Conservation (phyloP, 768 basidiomycete genomes). For the Hortiboletus flavorubellus region DNA sequence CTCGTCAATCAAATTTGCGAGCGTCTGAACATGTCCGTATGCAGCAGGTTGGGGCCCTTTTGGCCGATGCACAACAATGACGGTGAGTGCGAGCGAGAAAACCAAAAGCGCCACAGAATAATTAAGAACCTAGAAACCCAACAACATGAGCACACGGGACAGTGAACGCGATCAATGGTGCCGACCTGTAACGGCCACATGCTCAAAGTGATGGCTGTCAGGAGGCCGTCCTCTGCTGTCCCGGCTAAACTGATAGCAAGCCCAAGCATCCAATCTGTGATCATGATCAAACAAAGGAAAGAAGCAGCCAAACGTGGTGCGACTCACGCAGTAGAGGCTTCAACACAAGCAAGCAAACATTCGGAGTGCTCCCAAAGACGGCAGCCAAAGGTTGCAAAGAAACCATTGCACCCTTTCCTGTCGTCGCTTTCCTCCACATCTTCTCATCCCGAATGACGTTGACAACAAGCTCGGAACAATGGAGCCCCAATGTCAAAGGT, state of each 20-base stretch:
- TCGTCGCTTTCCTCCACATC: conserved; percentile 25
- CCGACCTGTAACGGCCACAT: conserved; percentile 29
- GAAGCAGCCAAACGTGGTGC: no score
- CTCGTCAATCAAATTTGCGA: conserved; percentile 35
- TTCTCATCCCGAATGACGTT: conserved; percentile 30
- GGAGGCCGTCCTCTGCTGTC: conserved; percentile 5
- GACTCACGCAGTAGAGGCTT: conserved; percentile 29
- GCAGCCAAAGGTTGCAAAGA: conserved; percentile 19
- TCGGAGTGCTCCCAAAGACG: conserved; percentile 20
- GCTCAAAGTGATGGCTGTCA: conserved; percentile 18
- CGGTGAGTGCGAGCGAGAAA: conserved; percentile 17
- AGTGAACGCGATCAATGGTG: background rate
- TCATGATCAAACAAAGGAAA: background rate
- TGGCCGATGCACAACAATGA: conserved; percentile 12
- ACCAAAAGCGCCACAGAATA: conserved; percentile 18
- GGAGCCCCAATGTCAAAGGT: conserved; percentile 27
- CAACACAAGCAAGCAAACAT: conserved; percentile 12
- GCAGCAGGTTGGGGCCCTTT: conserved; percentile 28
- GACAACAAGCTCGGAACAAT: conserved; percentile 27
- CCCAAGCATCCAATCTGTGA: conserved; percentile 33
- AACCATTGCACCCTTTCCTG: conserved; percentile 11
- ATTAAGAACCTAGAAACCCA: conserved; percentile 25
- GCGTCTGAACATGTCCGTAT: conserved; percentile 35
- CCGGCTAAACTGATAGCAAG: conserved; percentile 22
- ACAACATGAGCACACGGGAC: background rate